Base-by-base conservation (phyloP, 352 stramenopile species). In the Pythium scleroteichum region DNA sequence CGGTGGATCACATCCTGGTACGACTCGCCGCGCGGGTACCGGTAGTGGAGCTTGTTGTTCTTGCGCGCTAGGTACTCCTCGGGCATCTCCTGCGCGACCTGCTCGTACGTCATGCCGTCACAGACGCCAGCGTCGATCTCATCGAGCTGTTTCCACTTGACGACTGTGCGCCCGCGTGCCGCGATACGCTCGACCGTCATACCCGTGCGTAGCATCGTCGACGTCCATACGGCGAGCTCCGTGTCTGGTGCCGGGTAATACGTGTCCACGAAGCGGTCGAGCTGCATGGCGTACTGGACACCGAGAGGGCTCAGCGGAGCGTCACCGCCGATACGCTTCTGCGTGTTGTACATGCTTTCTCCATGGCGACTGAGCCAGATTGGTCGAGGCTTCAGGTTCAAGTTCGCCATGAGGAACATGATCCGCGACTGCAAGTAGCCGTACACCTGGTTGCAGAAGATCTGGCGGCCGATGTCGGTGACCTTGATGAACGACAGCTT, bases 1-100 rank as follows among this genome's bases (percentile, higher is more conserved):
- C 97, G 87, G 61, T 99, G 88, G 53, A 98, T 98, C 54, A 99
- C 90, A 68, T 99, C 97, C 73, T 98, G 94, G 72, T 99, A 99
- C 38, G 88, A 98, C 82, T 99, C 96, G 54, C 95, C 95, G 75
- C 89, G 82, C n/a, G 85, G 85, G 62, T 92, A 94, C 17, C 85
- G 82, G 63, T 92, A 92, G 70, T 91, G 73, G n/a, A 92, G 66
- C 57, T 92, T 92, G 69, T 92, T 92, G 72, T 92, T 85, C 72
- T 98, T 96, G 52, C 95, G 82, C 19, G 90, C 79, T 44, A 89
- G 44, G 72, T 98, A 99, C 73, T 98, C 95, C 10, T 98, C 94
- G 3, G 95, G 95, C 79, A 96, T 98, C 40, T 96, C 85, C 44
- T 97, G 76, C 22, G 96, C 88, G 59, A 99, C 97, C 62, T 99